Conservation (phyloP, 192 early-diverging fungal species). For the Mortierella claussenii region DNA sequence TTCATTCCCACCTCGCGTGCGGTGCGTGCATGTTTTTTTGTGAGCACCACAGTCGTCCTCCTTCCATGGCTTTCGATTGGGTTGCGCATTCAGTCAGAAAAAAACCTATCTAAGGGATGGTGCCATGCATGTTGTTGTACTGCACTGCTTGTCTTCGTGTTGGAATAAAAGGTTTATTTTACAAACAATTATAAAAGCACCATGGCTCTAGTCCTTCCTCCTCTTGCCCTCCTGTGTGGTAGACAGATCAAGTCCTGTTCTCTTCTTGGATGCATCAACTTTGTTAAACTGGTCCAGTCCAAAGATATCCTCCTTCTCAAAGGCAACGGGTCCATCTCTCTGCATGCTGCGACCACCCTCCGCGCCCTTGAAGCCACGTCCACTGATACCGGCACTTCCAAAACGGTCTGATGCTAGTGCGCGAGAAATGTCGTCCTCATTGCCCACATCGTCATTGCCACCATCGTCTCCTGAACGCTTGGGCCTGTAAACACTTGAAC, state of each 20-base stretch:
- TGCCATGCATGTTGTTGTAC: no score
- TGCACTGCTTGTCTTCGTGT: no score
- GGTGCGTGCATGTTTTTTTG: no score
- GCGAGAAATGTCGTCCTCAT: constrained; percentile 74
- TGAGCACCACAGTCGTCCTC: no score
- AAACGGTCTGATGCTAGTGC: constrained; percentile 77
- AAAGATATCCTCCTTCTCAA: constrained; percentile 92
- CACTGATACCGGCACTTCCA: constrained; percentile 53
- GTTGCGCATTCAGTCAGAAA: no score
- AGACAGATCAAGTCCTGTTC: constrained; percentile 28
- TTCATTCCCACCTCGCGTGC: no score
- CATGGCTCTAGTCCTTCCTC: constrained; percentile 25
- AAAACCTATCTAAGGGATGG: no score
- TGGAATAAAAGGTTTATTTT: no score
- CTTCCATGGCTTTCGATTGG: no score
- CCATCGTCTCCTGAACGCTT: constrained; percentile 65
- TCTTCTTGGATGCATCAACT: constrained; percentile 40
- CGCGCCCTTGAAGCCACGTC: constrained; percentile 76
- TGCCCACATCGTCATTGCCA: constrained; percentile 72
- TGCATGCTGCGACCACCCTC: constrained; percentile 65
- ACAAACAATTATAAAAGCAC: neutral
- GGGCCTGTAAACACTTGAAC: constrained; percentile 84
- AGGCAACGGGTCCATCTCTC: constrained; percentile 90
- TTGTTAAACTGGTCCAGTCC: constrained; percentile 85
- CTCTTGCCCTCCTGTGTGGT: constrained; percentile 42